phyloP scores from a whole-genome alignment of 306 rosid genomes.

The Mucuna pruriens region DNA sequence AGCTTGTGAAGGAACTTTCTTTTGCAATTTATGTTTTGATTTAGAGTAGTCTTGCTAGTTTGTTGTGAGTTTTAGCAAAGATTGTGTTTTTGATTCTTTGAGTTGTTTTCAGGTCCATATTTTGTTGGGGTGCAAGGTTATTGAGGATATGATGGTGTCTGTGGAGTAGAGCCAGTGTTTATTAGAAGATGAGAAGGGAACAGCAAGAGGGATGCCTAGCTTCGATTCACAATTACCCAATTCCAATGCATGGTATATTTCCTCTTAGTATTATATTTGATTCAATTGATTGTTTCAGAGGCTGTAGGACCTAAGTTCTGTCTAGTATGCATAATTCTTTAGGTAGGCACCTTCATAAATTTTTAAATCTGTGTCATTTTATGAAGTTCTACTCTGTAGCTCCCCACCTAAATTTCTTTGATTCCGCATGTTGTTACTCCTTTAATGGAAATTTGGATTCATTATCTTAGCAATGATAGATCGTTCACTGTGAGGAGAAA shows the following conservation, averaged over 20 bases:
- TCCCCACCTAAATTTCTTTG: background rate
- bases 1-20: background rate
- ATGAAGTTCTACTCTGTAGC: background rate
- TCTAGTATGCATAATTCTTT: background rate
- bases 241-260: constrained; percentile 44
- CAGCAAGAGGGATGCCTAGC: constrained; percentile 46
- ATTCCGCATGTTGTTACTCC: background rate
- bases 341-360: background rate
- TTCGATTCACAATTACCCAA: constrained; percentile 39
- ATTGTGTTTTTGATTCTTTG: background rate
- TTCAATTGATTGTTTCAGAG: background rate
- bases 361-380: background rate
- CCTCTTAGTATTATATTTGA: constrained; percentile 6
- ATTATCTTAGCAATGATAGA: background rate
- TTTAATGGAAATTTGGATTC: background rate
- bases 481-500: background rate
- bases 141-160: constrained; percentile 19
- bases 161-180: constrained; percentile 22
- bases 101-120: constrained; percentile 24
- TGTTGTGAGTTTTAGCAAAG: constrained; percentile 14
- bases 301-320: background rate
- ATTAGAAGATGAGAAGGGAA: constrained; percentile 47
- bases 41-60: background rate
- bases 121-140: constrained; percentile 16
- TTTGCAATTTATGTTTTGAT: constrained; percentile 6